These are phyloP conservation scores for Myriosclerotinia curreyana DNA, from an alignment of 2,329 filamentous ascomycete genomes.

Conservation along the genomic window DNA sequence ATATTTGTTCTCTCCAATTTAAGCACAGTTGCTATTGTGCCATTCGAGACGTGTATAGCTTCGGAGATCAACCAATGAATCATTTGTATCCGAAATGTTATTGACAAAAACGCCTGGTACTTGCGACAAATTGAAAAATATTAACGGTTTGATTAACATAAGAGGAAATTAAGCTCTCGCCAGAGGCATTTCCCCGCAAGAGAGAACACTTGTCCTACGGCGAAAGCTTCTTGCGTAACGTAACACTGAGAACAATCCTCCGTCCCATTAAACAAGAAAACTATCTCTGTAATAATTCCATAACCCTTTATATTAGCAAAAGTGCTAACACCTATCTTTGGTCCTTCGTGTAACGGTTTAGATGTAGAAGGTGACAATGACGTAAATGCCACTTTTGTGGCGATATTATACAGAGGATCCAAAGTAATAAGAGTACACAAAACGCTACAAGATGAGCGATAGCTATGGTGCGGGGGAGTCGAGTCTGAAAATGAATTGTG, in stretches of 20 bases:
- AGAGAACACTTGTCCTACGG: background rate
- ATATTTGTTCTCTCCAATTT: too few species aligned
- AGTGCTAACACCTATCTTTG: background rate
- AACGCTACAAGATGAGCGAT: background rate
- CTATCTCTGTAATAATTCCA: too few species aligned
- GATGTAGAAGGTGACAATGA: background rate
- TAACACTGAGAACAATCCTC: background rate
- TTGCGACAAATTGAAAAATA: too few species aligned
- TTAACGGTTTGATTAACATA: too few species aligned
- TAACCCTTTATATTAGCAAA: background rate
- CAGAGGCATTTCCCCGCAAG: background rate
- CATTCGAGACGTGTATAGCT: too few species aligned
- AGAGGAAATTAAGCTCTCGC: background rate
- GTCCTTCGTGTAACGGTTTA: background rate
- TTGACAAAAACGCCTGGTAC: too few species aligned
- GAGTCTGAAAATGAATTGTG: background rate
- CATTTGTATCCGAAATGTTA: too few species aligned
- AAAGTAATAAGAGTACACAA: background rate
- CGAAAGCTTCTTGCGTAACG: background rate
- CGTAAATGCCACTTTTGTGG: background rate
- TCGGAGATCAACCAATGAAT: too few species aligned
- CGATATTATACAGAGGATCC: background rate
- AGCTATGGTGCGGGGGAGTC: background rate
- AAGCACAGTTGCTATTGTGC: too few species aligned
- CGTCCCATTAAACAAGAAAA: background rate